Conservation (phyloP, 192 early-diverging fungal genomes). For the Entophlyctis luteolus region DNA sequence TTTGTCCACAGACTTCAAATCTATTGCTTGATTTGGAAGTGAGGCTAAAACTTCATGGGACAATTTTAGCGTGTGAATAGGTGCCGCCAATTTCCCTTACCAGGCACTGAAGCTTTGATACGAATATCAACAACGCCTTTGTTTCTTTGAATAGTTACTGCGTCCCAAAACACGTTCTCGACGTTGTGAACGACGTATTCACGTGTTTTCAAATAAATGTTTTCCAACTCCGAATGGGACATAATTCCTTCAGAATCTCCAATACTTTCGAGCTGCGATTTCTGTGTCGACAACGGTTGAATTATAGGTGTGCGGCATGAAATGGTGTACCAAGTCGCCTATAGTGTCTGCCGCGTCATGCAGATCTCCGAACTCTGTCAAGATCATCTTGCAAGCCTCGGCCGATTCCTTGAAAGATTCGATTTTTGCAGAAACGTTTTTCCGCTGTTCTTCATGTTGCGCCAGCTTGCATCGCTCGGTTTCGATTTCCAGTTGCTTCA, state of each 20-base stretch:
- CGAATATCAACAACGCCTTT: neutral
- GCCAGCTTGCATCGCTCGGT: neutral
- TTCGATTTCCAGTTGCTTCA: neutral
- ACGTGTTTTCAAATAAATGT: neutral
- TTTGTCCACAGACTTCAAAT: no score
- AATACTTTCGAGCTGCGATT: neutral
- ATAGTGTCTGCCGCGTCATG: conserved; percentile 10
- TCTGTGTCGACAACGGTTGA: neutral
- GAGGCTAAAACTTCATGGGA: no score
- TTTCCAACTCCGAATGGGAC: neutral
- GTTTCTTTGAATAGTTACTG: neutral
- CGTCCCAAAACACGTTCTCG: neutral
- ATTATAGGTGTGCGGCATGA: neutral
- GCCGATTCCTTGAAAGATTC: conserved; percentile 6
- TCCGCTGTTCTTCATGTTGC: neutral
- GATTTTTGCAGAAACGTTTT: neutral
- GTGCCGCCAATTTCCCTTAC: no score
- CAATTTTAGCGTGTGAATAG: no score
- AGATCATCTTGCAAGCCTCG: conserved; percentile 5
- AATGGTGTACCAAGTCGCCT: neutral
- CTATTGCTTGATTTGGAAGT: no score
- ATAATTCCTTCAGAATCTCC: conserved; percentile 2
- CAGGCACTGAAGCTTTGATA: no score
- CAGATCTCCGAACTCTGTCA: conserved; percentile 16
- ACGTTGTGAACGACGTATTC: neutral